A percentile compares a stretch with the other conserved stretches of the same genome.
phyloP scores from a whole-genome alignment of 176 grass and related monocot genomes.

The Cymbopogon citratus region DNA sequence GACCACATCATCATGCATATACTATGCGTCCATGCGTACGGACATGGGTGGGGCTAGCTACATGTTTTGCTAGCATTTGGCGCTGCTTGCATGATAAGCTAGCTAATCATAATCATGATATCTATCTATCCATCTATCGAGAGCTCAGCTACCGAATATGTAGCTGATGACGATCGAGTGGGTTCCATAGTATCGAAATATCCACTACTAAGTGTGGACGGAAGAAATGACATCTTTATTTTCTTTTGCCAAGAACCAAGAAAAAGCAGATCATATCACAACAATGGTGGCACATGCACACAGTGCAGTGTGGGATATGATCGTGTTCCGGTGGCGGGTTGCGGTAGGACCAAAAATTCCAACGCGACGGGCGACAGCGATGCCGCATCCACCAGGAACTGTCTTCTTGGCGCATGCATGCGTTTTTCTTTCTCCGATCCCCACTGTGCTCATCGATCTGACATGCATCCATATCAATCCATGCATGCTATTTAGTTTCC shows the following conservation, averaged over 20 bases:
- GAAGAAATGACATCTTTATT: not conserved
- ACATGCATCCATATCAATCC: not conserved
- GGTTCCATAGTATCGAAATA: slow-evolving; percentile 32
- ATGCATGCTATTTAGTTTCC: not conserved
- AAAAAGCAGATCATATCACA: not conserved
- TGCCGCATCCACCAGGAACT: slow-evolving; percentile 35
- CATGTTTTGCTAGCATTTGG: not conserved
- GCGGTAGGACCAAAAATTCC: slow-evolving; percentile 48
- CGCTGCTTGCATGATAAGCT: not conserved
- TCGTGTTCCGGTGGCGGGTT: slow-evolving; percentile 38
- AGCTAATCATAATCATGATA: slow-evolving; percentile 13
- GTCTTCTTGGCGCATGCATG: slow-evolving; percentile 22
- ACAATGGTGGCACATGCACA: not conserved
- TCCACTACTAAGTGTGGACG: not conserved
- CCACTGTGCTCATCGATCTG: not conserved
- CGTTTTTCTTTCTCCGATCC: not conserved
- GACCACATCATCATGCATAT: not conserved
- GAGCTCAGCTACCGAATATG: not conserved
- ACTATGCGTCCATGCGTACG: not conserved
- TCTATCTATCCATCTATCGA: not conserved
- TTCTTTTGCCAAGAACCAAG: not conserved
- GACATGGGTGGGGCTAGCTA: not conserved
- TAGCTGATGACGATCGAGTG: slow-evolving; percentile 23
- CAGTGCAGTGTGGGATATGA: slow-evolving; percentile 18
- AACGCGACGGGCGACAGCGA: slow-evolving; percentile 42